Evolutionary conservation across 306 rosid genomes (phyloP), one percentile per base, ranked within the genome.

Genomic region (Prunus mira): DNA sequence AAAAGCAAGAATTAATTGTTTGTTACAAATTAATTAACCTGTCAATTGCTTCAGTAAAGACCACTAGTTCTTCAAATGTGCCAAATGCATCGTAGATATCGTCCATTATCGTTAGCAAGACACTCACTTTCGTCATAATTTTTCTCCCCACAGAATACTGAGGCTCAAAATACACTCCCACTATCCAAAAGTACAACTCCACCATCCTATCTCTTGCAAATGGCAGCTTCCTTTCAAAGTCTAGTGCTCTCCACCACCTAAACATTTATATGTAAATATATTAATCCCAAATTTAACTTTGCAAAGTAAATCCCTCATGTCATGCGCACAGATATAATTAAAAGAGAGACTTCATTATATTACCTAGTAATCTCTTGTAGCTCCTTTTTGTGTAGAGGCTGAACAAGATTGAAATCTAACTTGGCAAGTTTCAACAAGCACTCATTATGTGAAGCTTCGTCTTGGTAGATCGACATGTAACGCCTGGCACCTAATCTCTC

Each of bases 21-120:
- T 25, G 30, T 28, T 28, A 2, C 30, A 28, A 28, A 28, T 28
- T 28, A 28, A 25, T 25, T 25, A 25, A 87, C 92, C 88, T 88
- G 18, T 82, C 73, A 12, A 86, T 61, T 67, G 87, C 91, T 15
- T 60, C 13, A 3, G 86, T 88, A 24, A 90, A 76, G 41, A 77
- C 54, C 20, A 58, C 76, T 4, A 90, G 77, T 7, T 90, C 96
- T n/a, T 87, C 88, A 8, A 83, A 17, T 17, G 89, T 83, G 4
- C 91, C 92, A 67, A 74, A 85, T 3, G 62, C 82, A 45, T 88
- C 96, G 50, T 88, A 90, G 8, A 74, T 74, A 57, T 86, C 90
- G 70, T 87, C 89, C 38, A 90, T 17, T 0, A 75, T 43, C 5
- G 89, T 63, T 27, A 49, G 11, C 18, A 77, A 28, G 3, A 69